Percentiles rank a stretch among this genome's conserved stretches.
phyloP scores from a whole-genome alignment of 2,329 filamentous ascomycete species.

The Neonectria punicea region DNA sequence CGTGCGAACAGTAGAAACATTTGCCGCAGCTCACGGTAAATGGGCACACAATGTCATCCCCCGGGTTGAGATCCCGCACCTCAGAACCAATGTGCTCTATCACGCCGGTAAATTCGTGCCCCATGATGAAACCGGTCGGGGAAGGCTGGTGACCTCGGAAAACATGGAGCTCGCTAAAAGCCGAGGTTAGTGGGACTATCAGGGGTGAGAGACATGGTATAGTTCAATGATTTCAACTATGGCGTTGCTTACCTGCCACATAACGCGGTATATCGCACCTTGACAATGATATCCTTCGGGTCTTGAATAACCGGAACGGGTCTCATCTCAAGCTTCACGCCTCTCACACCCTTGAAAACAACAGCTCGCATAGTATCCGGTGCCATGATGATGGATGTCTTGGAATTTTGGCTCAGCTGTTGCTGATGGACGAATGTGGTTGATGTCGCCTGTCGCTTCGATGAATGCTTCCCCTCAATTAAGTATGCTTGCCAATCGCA shows the following conservation, averaged over 20 bases:
- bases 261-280: slow-evolving; percentile 22
- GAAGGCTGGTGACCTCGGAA: slow-evolving; percentile 84
- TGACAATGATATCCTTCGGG: slow-evolving; percentile 19
- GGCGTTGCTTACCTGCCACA: slow-evolving; percentile 27
- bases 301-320: slow-evolving; percentile 19
- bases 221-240: not conserved
- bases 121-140: slow-evolving; percentile 69
- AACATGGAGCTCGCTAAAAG: slow-evolving; percentile 73
- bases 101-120: slow-evolving; percentile 86
- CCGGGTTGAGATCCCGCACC: slow-evolving; percentile 40
- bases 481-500: too few species aligned
- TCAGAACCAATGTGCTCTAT: slow-evolving; percentile 72
- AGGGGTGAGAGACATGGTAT: not conserved
- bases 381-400: not conserved
- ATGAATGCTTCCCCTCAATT: too few species aligned
- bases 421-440: too few species aligned
- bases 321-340: slow-evolving; percentile 18
- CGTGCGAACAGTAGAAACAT: slow-evolving; percentile 28
- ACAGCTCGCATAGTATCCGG: slow-evolving; percentile 24
- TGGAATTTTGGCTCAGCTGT: too few species aligned
- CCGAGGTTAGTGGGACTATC: too few species aligned
- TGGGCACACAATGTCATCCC: slow-evolving; percentile 26
- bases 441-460: too few species aligned
- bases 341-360: slow-evolving; percentile 24
- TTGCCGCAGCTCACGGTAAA: slow-evolving; percentile 34